Percentiles rank a stretch among this genome's conserved stretches.
These are phyloP conservation scores for Aureobasidium vineae DNA, from an alignment of 2,329 filamentous ascomycete species.

Conservation along the genomic window DNA sequence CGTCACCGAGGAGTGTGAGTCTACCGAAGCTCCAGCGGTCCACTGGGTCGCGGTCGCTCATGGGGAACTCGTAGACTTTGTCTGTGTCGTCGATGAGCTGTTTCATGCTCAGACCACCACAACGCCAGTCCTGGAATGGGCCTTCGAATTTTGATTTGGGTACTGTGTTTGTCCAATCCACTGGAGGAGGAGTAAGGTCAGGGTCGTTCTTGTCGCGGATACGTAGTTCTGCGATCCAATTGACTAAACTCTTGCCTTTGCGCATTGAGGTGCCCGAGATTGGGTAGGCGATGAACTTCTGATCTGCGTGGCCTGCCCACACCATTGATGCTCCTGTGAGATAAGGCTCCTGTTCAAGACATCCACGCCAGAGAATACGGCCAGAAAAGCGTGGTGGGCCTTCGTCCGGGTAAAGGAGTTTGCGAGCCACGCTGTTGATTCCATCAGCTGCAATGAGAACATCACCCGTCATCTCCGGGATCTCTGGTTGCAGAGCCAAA, in stretches of 20 bases:
- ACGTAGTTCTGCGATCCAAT: slow-evolving; percentile 50
- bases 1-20: slow-evolving; percentile 45
- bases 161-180: slow-evolving; percentile 48
- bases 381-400: slow-evolving; percentile 48
- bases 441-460: slow-evolving; percentile 47
- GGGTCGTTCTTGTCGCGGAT: slow-evolving; percentile 45
- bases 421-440: slow-evolving; percentile 47
- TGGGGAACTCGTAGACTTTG: slow-evolving; percentile 49
- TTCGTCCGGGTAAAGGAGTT: slow-evolving; percentile 46
- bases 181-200: slow-evolving; percentile 46
- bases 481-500: slow-evolving; percentile 32
- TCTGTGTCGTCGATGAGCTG: slow-evolving; percentile 46
- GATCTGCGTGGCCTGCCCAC: slow-evolving; percentile 49
- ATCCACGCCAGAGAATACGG: slow-evolving; percentile 50
- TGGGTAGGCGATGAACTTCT: slow-evolving; percentile 51
- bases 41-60: slow-evolving; percentile 48
- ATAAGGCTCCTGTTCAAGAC: slow-evolving; percentile 44
- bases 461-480: slow-evolving; percentile 38
- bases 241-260: slow-evolving; percentile 44
- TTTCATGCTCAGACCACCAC: slow-evolving; percentile 45
- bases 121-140: slow-evolving; percentile 45
- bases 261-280: slow-evolving; percentile 42
- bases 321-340: slow-evolving; percentile 48
- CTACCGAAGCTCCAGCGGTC: slow-evolving; percentile 43
- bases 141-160: slow-evolving; percentile 44